Percentiles rank a stretch among this genome's conserved stretches.
Evolutionary conservation across 331 rosid genomes (phyloP).

Genomic region (Malus hybrid): DNA sequence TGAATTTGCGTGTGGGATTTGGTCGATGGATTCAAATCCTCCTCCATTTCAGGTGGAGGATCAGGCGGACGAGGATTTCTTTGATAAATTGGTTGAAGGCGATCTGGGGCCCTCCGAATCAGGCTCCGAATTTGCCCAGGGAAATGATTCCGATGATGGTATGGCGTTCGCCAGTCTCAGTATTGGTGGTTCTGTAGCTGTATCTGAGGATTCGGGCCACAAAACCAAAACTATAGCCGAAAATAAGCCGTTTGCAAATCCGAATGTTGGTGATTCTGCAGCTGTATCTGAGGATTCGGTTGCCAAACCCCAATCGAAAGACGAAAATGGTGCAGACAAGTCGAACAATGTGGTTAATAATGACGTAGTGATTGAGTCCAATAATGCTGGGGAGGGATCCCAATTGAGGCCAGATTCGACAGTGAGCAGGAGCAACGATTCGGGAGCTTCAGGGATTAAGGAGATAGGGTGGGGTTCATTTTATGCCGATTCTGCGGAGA

Average conservation of each 20-base stretch:
- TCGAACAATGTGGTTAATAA: not conserved
- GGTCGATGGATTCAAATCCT: conserved; percentile 75
- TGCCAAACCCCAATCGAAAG: conserved; percentile 4
- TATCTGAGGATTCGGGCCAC: conserved; percentile 30
- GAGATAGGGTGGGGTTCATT: conserved; percentile 81
- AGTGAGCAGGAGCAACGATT: conserved; percentile 20
- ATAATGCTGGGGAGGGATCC: conserved; percentile 24
- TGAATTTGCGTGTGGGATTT: conserved; percentile 23
- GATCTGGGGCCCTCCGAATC: conserved; percentile 29
- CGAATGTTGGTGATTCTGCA: conserved; percentile 36
- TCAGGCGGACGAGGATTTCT: conserved; percentile 91
- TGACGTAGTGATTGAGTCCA: conserved; percentile 15
- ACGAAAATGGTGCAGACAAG: conserved; percentile 10
- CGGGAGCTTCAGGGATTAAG: conserved; percentile 40
- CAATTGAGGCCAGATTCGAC: conserved; percentile 11
- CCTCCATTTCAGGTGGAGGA: conserved; percentile 88
- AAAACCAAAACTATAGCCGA: not conserved
- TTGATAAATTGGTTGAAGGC: conserved; percentile 83
- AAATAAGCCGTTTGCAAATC: conserved; percentile 44
- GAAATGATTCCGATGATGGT: conserved; percentile 50
- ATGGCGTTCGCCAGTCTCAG: conserved; percentile 52
- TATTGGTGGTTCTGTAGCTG: conserved; percentile 34
- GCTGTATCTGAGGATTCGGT: conserved; percentile 25
- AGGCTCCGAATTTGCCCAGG: conserved; percentile 22
- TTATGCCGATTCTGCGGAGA: conserved; percentile 41